Evolutionary conservation across 192 early-diverging fungal species (phyloP).

Genomic region (Coemansia sp.): DNA sequence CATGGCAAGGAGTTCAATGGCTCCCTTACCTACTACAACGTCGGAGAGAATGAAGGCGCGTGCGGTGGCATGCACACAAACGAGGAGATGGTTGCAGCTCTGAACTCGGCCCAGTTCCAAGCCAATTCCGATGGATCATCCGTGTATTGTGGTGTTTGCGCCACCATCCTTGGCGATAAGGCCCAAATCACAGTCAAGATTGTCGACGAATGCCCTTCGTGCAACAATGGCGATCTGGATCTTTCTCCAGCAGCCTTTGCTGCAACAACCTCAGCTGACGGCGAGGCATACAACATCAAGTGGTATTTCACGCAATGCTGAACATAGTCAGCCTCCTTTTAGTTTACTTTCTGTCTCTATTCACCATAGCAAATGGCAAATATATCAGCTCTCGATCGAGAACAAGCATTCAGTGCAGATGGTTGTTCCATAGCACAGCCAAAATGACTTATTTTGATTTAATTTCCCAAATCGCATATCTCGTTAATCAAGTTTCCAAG

Average conservation of each 20-base stretch:
- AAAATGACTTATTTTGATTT: too few relatives aligned
- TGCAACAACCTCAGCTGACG: slow-evolving; percentile 29
- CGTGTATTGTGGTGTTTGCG: slow-evolving; percentile 47
- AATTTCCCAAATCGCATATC: too few relatives aligned
- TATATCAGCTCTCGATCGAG: not conserved
- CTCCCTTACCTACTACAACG: slow-evolving; percentile 19
- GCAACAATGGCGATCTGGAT: slow-evolving; percentile 49
- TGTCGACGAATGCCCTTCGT: slow-evolving; percentile 56
- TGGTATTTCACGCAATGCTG: slow-evolving; percentile 49
- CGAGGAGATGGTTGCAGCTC: slow-evolving; percentile 37
- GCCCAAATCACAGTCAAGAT: slow-evolving; percentile 56
- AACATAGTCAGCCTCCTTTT: not conserved
- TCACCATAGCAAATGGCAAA: not conserved
- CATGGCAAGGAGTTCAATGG: slow-evolving; percentile 22
- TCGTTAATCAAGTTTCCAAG: too few relatives aligned
- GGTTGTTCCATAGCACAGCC: too few relatives aligned
- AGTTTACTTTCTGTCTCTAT: not conserved
- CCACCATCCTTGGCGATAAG: slow-evolving; percentile 53
- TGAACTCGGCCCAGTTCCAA: slow-evolving; percentile 55
- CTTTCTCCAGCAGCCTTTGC: slow-evolving; percentile 55
- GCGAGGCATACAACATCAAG: slow-evolving; percentile 25
- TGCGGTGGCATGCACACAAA: slow-evolving; percentile 24
- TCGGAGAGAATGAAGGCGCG: slow-evolving; percentile 22
- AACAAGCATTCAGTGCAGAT: too few relatives aligned
- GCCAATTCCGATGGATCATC: slow-evolving; percentile 46